Evolutionary conservation across 129 eudicot species (phyloP).

Genomic region (Mikania micrantha): DNA sequence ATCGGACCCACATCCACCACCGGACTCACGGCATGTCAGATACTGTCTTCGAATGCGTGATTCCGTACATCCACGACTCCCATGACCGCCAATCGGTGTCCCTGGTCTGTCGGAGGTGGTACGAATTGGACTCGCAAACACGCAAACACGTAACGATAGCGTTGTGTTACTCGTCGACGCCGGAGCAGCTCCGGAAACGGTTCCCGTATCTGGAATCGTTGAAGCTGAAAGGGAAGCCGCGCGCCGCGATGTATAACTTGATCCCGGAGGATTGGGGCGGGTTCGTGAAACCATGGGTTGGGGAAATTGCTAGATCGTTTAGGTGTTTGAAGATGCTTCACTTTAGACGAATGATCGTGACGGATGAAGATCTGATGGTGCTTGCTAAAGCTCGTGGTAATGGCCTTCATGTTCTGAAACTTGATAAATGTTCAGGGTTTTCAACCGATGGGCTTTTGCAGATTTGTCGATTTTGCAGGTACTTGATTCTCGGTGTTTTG

Average conservation of each 20-base stretch:
- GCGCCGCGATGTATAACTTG: conserved; percentile 83
- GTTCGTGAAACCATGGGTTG: conserved; percentile 59
- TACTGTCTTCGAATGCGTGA: conserved; percentile 49
- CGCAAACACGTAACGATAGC: conserved; percentile 77
- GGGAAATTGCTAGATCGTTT: conserved; percentile 43
- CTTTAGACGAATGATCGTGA: conserved; percentile 70
- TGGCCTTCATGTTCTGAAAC: conserved; percentile 44
- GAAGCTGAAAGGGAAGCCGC: conserved; percentile 79
- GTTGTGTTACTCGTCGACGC: conserved; percentile 56
- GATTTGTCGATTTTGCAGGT: conserved; percentile 54
- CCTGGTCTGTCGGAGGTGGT: conserved; percentile 54
- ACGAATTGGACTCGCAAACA: conserved; percentile 56
- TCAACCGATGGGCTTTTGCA: conserved; percentile 58
- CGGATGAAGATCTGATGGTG: conserved; percentile 48
- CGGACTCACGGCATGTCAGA: conserved; percentile 30
- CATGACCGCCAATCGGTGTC: conserved; percentile 64
- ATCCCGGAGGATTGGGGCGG: conserved; percentile 93
- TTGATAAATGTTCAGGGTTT: conserved; percentile 72
- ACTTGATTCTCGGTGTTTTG: too few species aligned
- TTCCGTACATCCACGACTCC: conserved; percentile 51
- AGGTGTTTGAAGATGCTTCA: conserved; percentile 44
- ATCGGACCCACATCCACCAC: conserved; percentile 7
- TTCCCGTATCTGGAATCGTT: conserved; percentile 60
- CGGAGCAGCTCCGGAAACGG: conserved; percentile 38
- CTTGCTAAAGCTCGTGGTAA: conserved; percentile 40